These are phyloP conservation scores for Acer negundo DNA, from an alignment of 345 rosid species.

Conservation along the genomic window DNA sequence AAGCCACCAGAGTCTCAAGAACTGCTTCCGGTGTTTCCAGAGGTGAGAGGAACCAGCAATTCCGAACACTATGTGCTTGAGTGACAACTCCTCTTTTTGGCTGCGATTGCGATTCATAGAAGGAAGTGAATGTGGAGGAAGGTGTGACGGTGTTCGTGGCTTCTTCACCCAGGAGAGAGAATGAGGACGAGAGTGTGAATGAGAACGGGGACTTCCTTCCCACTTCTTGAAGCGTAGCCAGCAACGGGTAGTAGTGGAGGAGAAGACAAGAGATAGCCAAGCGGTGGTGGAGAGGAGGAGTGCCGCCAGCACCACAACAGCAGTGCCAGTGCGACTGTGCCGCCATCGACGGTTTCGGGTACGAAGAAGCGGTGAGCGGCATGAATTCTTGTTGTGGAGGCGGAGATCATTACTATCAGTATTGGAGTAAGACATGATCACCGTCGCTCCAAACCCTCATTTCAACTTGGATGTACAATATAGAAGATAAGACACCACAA, in stretches of 20 bases:
- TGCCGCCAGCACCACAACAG: conserved; percentile 52
- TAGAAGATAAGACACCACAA: too few species aligned
- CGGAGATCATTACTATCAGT: conserved; percentile 12
- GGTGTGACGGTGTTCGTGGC: background rate
- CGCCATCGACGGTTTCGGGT: conserved; percentile 53
- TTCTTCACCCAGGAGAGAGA: conserved; percentile 15
- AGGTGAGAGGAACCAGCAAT: conserved; percentile 86
- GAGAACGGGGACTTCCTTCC: conserved; percentile 40
- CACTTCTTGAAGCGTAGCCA: conserved; percentile 57
- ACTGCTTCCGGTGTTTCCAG: conserved; percentile 80
- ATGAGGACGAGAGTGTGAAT: background rate
- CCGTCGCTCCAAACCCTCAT: conserved; percentile 15
- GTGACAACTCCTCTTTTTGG: conserved; percentile 32
- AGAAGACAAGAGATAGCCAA: conserved; percentile 86
- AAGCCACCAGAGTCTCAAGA: conserved; percentile 89
- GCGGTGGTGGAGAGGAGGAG: conserved; percentile 68
- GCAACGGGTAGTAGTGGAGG: conserved; percentile 54
- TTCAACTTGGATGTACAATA: too few species aligned
- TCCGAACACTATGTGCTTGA: conserved; percentile 75
- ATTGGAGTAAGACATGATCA: conserved; percentile 16
- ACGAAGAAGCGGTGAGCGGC: conserved; percentile 35
- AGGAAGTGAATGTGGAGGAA: conserved; percentile 24
- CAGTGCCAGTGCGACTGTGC: conserved; percentile 50
- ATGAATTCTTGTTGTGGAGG: conserved; percentile 11
- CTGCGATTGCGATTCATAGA: conserved; percentile 36